Evolutionary conservation across 2,329 filamentous ascomycete species (phyloP), one percentile per base, ranked within the genome.

Genomic region (Sporothrix brunneoviolacea): DNA sequence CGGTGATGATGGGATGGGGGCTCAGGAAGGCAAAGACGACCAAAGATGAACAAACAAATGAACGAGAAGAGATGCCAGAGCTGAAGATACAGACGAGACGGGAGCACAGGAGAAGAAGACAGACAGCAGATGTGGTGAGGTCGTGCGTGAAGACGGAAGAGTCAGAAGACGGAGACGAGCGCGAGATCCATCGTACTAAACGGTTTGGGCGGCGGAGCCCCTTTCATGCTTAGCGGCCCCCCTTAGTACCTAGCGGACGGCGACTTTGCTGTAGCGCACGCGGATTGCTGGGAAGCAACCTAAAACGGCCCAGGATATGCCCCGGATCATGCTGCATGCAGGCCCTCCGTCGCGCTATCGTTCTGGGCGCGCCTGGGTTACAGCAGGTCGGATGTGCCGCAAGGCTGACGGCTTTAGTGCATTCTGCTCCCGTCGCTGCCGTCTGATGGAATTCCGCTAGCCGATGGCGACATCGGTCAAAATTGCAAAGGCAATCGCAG

Each of bases 391-490:
- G 44, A 40, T 30, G 24, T 19, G 28, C 41, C 43, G 33, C 42
- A 54, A 50, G 52, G 52, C 52, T 54, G 52, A 43, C 27, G 16
- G 32, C 28, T 41, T 42, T 53, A 48, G 49, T 18, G 42, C 42
- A n/a, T 13, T 42, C 15, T 36, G 3, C 16, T 47, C 13, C n/a
- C 4, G 16, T 21, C 4, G n/a, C 36, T 38, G 16, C 40, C 40
- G 19, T 10, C n/a, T 45, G 50, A 48, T 45, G 50, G 36, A 44
- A 52, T 52, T 5, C 39, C 33, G 52, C 44, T 48, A 28, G 37
- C 12, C 12, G 36, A 54, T 54, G 52, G 52, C 52, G 52, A 52
- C 52, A 54, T 54, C 28, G 35, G 36, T 22, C 10, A 24, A 24
- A 39, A 48, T 22, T 12, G 43, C 22, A 46, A n/a, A 30, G 37